Conservation (phyloP, 2,329 filamentous ascomycete genomes). For the Diaporthe citri region DNA sequence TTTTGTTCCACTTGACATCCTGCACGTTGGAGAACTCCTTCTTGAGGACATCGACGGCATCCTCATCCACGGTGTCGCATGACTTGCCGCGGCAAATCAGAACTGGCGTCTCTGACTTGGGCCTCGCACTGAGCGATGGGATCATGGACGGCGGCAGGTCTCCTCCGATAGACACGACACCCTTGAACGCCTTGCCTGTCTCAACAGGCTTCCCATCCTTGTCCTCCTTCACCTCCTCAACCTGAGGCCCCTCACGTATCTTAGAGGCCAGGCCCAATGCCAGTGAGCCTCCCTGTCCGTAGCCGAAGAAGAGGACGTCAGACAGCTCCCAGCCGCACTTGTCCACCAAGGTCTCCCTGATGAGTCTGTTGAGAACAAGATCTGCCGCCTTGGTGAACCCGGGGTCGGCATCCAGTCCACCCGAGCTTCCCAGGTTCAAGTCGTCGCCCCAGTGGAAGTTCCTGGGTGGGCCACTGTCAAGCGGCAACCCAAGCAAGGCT, state of each 20-base stretch:
- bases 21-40: constrained; percentile 75
- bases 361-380: constrained; percentile 63
- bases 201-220: constrained; percentile 33
- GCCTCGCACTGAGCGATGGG: constrained; percentile 56
- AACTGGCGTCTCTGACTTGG: constrained; percentile 73
- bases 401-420: constrained; percentile 71
- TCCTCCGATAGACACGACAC: constrained; percentile 63
- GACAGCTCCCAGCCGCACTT: constrained; percentile 70
- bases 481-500: constrained; percentile 65
- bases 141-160: constrained; percentile 69
- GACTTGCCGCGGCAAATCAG: constrained; percentile 70
- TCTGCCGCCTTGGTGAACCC: constrained; percentile 66
- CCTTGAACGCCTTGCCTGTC: constrained; percentile 54
- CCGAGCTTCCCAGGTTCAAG: constrained; percentile 64
- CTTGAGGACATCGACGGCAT: constrained; percentile 73
- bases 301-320: constrained; percentile 75
- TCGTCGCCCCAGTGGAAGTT: constrained; percentile 79
- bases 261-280: constrained; percentile 68
- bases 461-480: constrained; percentile 42
- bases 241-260: constrained; percentile 49
- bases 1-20: constrained; percentile 76
- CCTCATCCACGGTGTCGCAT: constrained; percentile 64
- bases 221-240: constrained; percentile 41
- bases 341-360: constrained; percentile 63
- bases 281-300: constrained; percentile 75